These are phyloP conservation scores for Taiozyma sp. DNA, from an alignment of 1,139 yeast genomes.

Conservation along the genomic window DNA sequence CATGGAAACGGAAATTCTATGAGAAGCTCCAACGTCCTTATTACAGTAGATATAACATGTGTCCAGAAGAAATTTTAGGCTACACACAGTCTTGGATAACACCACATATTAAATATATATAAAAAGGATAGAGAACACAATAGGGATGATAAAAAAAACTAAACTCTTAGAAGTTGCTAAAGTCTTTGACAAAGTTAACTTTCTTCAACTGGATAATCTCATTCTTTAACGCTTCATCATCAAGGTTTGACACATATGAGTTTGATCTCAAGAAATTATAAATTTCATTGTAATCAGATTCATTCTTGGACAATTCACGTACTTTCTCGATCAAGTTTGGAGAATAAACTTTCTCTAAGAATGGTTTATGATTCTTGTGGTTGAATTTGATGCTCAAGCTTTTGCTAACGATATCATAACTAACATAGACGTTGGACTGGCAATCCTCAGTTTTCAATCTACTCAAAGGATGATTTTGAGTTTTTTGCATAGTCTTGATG, in stretches of 20 bases:
- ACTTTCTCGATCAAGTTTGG: slow-evolving; percentile 12
- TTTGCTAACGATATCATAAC: slow-evolving; percentile 18
- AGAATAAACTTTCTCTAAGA: slow-evolving; percentile 17
- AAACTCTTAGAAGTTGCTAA: slow-evolving; percentile 7
- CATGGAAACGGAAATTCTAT: no score
- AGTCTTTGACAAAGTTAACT: slow-evolving; percentile 18
- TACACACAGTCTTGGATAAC: not conserved
- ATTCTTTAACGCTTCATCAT: slow-evolving; percentile 7
- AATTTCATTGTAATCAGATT: slow-evolving; percentile 4
- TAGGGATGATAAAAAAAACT: not conserved
- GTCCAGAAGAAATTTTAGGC: no score
- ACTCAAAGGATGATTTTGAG: slow-evolving; percentile 6
- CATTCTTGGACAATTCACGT: slow-evolving; percentile 5
- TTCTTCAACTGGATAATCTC: slow-evolving; percentile 15
- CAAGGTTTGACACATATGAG: not conserved
- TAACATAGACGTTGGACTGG: slow-evolving; percentile 18
- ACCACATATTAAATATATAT: not conserved
- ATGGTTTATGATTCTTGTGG: slow-evolving; percentile 17
- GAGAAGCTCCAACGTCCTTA: no score
- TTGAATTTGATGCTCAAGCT: slow-evolving; percentile 19
- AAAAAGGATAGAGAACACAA: not conserved
- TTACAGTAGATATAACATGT: no score
- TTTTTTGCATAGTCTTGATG: slow-evolving; percentile 17
- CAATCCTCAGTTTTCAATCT: slow-evolving; percentile 21
- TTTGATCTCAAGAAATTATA: slow-evolving; percentile 4